phyloP scores from a whole-genome alignment of 768 basidiomycete genomes.

The Tricholoma furcatifolium region DNA sequence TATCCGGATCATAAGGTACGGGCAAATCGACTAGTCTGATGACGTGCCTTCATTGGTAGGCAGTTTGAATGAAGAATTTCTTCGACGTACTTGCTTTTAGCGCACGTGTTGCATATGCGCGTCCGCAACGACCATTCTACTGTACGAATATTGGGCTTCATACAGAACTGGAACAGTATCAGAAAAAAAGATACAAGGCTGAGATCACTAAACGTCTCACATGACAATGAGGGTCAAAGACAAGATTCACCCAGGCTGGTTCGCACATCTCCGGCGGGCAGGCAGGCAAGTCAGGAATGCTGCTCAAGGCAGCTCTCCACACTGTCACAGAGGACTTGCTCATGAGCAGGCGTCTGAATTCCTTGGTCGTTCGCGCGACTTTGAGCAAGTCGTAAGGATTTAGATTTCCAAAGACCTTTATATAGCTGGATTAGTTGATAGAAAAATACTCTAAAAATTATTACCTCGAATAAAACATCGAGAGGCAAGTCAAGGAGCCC shows the following conservation, averaged over 20 bases:
- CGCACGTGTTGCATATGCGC: conserved; percentile 35
- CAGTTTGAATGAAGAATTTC: not conserved
- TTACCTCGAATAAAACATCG: conserved; percentile 42
- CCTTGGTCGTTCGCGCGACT: not conserved
- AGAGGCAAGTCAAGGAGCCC: conserved; percentile 33
- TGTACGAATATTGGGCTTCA: conserved; percentile 25
- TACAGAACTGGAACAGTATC: conserved; percentile 30
- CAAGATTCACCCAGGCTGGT: not conserved
- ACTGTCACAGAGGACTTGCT: not conserved
- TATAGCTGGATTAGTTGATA: not conserved
- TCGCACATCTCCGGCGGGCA: conserved; percentile 1
- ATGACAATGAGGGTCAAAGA: conserved; percentile 2
- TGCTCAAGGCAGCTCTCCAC: not conserved
- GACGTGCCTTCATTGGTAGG: too few species aligned
- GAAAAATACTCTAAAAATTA: not conserved
- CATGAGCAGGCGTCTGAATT: not conserved
- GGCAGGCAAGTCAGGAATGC: not conserved
- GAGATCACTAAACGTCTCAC: conserved; percentile 11
- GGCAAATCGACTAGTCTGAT: not conserved
- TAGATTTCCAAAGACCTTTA: conserved; percentile 3
- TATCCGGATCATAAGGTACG: not conserved
- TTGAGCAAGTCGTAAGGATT: not conserved
- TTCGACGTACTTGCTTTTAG: conserved; percentile 27
- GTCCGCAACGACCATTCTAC: conserved; percentile 37
- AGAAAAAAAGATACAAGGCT: not conserved